A percentile compares a stretch with the other conserved stretches of the same genome.
Evolutionary conservation across 1,284 basidiomycete genomes (phyloP).

Genomic region (Microbotryomycetes sp.): DNA sequence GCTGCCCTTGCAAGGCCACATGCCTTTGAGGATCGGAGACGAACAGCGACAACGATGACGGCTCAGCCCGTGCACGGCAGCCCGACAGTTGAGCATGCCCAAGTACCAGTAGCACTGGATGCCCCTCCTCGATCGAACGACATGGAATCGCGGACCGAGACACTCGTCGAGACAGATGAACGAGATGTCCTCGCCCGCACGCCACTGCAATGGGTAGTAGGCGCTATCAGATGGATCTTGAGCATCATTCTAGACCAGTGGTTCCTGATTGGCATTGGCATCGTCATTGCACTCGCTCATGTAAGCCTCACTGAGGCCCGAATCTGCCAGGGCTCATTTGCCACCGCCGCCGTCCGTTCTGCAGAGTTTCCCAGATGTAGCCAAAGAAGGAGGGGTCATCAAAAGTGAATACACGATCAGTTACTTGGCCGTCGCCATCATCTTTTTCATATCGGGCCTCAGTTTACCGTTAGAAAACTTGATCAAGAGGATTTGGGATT

Average conservation of each 20-base stretch:
- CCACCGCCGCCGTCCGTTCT: not conserved
- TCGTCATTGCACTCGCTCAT: slow-evolving; percentile 33
- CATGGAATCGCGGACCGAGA: not conserved
- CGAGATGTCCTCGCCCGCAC: not conserved
- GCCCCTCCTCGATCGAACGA: no score
- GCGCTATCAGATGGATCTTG: slow-evolving; percentile 36
- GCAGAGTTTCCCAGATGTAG: slow-evolving; percentile 14
- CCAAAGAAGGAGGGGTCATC: slow-evolving; percentile 2
- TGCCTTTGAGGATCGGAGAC: no score
- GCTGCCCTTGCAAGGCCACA: no score
- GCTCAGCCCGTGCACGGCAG: no score
- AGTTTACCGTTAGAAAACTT: slow-evolving; percentile 35
- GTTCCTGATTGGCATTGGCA: slow-evolving; percentile 37
- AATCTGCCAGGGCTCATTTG: not conserved
- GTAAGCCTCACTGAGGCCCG: not conserved
- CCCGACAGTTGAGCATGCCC: no score
- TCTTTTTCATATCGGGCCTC: slow-evolving; percentile 41
- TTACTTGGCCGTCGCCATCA: slow-evolving; percentile 39
- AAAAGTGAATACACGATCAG: slow-evolving; percentile 15
- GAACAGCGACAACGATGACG: no score
- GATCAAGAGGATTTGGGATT: slow-evolving; percentile 33
- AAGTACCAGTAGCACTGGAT: no score
- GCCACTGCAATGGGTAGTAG: not conserved
- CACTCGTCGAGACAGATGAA: not conserved
- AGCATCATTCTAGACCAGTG: slow-evolving; percentile 37